Conservation (phyloP, 164 flowering plant genomes). For the Nymphaea colorata region DNA sequence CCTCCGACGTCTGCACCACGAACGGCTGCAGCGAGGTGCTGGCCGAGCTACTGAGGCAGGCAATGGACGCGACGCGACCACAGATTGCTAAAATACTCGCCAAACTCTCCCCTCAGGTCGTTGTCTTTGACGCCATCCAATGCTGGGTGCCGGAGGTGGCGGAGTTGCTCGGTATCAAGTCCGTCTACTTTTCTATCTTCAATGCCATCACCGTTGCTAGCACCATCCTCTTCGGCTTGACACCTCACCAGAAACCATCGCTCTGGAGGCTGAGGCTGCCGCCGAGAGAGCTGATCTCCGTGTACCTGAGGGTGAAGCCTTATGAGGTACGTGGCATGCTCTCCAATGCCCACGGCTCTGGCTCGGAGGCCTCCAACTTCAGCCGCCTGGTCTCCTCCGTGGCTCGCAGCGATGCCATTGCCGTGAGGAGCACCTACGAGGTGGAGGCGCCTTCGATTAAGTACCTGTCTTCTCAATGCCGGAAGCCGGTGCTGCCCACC, state of each 20-base stretch:
- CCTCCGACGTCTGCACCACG: constrained; percentile 7
- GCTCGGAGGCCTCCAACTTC: not conserved
- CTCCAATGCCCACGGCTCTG: too few relatives aligned
- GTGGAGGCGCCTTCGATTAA: constrained; percentile 9
- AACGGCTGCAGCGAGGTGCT: constrained; percentile 6
- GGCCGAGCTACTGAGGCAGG: constrained; percentile 21
- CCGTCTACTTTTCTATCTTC: constrained; percentile 16
- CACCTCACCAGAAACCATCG: too few relatives aligned
- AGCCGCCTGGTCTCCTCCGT: not conserved
- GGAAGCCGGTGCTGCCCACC: constrained; percentile 9
- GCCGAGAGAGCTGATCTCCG: too few relatives aligned
- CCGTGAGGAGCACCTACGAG: constrained; percentile 6
- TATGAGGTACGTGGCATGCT: too few relatives aligned
- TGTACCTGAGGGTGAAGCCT: too few relatives aligned
- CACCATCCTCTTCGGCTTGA: too few relatives aligned
- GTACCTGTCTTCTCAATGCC: constrained; percentile 6
- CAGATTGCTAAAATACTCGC: constrained; percentile 16
- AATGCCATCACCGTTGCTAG: constrained; percentile 1
- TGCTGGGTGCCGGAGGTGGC: constrained; percentile 19
- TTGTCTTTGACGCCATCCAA: constrained; percentile 18
- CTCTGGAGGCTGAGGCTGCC: too few relatives aligned
- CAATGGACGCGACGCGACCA: constrained; percentile 16
- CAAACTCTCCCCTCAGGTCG: constrained; percentile 17
- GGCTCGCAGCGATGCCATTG: not conserved
- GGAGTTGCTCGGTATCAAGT: constrained; percentile 12